phyloP scores from a whole-genome alignment of 306 rosid species.

The Sicyos baderoa region DNA sequence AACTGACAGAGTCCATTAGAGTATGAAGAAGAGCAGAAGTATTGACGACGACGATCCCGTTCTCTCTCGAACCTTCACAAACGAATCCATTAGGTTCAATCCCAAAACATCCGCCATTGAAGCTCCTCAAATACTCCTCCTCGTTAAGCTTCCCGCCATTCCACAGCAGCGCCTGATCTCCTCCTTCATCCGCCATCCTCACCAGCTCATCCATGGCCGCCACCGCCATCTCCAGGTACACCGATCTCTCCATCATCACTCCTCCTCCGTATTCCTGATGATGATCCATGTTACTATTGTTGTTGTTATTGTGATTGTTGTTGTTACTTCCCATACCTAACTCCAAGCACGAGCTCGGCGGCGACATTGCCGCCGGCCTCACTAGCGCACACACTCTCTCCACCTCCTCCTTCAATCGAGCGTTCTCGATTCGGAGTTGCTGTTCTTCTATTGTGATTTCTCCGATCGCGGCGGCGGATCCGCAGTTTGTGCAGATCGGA shows the following conservation, averaged over 20 bases:
- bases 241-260: conserved; percentile 56
- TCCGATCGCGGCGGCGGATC: conserved; percentile 70
- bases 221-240: conserved; percentile 75
- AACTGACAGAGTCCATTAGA: conserved; percentile 67
- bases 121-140: conserved; percentile 60
- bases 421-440: conserved; percentile 78
- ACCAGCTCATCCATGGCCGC: conserved; percentile 7
- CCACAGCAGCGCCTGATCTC: conserved; percentile 59
- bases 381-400: conserved; percentile 84
- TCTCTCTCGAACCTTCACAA: conserved; percentile 62
- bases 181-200: conserved; percentile 21
- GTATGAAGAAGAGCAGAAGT: conserved; percentile 74
- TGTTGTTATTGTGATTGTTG: too few species aligned
- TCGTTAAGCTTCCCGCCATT: conserved; percentile 53
- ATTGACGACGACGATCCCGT: conserved; percentile 67
- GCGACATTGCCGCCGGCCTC: conserved; percentile 47
- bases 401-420: conserved; percentile 72
- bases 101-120: conserved; percentile 56
- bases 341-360: conserved; percentile 50
- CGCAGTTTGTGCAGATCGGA: conserved; percentile 82
- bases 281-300: conserved; percentile 21
- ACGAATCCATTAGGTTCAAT: conserved; percentile 64
- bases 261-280: conserved; percentile 42
- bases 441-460: conserved; percentile 79
- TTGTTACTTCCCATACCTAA: conserved; percentile 34